These are phyloP conservation scores for Starmerella asiatica DNA, from an alignment of 805 yeast species.

Conservation along the genomic window DNA sequence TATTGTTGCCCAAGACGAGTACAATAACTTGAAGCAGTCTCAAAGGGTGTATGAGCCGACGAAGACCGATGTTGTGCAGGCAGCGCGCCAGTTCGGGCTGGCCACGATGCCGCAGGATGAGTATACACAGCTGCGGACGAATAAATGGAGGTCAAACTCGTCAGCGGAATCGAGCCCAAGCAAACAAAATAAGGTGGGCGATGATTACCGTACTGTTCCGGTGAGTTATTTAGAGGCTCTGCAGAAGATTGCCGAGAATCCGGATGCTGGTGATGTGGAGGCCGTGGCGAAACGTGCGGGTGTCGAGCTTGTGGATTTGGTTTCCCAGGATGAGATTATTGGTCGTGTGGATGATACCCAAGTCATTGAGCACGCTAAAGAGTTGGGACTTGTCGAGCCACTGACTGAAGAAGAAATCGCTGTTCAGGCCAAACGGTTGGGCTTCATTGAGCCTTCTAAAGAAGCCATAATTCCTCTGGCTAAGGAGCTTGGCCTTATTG, in stretches of 20 bases:
- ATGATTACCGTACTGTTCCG: slow-evolving; percentile 23
- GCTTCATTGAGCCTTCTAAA: slow-evolving; percentile 29
- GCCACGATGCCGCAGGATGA: slow-evolving; percentile 36
- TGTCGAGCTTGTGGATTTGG: slow-evolving; percentile 8
- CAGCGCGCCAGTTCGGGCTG: slow-evolving; percentile 34
- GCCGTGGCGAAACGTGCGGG: slow-evolving; percentile 21
- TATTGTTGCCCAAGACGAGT: slow-evolving; percentile 28
- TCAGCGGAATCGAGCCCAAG: neutral
- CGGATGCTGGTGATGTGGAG: slow-evolving; percentile 22
- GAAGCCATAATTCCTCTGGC: slow-evolving; percentile 31
- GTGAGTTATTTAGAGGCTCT: slow-evolving; percentile 23
- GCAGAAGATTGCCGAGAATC: slow-evolving; percentile 24
- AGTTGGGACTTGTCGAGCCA: neutral
- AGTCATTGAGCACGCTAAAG: slow-evolving; percentile 1
- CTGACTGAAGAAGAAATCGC: neutral
- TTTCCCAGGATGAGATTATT: slow-evolving; percentile 2
- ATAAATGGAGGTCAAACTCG: slow-evolving; percentile 6
- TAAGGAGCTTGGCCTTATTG: slow-evolving; percentile 17
- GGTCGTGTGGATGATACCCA: slow-evolving; percentile 5
- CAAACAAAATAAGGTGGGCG: neutral
- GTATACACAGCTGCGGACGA: slow-evolving; percentile 25
- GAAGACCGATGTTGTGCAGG: slow-evolving; percentile 25
- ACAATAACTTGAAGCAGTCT: slow-evolving; percentile 23
- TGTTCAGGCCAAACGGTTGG: slow-evolving; percentile 1
- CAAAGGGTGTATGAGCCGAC: slow-evolving; percentile 26